Evolutionary conservation across 2,329 filamentous ascomycete species (phyloP).

Genomic region (Talaromyces albobiverticillius): DNA sequence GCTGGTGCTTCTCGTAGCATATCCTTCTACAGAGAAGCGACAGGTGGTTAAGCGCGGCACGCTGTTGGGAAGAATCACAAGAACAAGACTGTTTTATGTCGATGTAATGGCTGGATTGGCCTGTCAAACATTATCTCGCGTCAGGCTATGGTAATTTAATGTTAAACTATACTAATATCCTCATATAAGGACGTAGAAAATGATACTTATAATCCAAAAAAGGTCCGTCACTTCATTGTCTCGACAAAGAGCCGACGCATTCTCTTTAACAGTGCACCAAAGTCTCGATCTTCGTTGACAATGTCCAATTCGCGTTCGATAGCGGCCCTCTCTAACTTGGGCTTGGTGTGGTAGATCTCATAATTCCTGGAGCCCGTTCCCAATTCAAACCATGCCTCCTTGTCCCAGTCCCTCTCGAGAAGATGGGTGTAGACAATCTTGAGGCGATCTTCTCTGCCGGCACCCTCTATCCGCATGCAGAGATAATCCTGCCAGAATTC

Average conservation of each 20-base stretch:
- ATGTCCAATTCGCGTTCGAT: constrained; percentile 56
- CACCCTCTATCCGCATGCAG: constrained; percentile 84
- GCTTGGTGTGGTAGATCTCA: constrained; percentile 74
- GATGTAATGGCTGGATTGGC: not conserved
- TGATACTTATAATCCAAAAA: not conserved
- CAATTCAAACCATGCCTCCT: constrained; percentile 91
- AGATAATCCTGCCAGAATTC: constrained; percentile 95
- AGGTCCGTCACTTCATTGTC: constrained; percentile 44
- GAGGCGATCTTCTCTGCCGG: constrained; percentile 76
- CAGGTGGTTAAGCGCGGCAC: constrained; percentile 52
- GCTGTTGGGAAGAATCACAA: not conserved
- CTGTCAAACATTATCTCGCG: not conserved
- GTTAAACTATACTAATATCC: constrained; percentile 5
- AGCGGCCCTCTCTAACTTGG: constrained; percentile 57
- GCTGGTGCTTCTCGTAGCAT: constrained; percentile 74
- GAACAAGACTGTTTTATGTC: not conserved
- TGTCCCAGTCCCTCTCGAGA: constrained; percentile 81
- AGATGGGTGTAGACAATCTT: constrained; percentile 89
- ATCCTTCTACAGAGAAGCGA: constrained; percentile 81
- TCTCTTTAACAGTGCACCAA: constrained; percentile 59
- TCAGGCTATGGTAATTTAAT: constrained; percentile 11
- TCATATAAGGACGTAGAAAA: not conserved
- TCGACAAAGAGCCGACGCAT: constrained; percentile 62
- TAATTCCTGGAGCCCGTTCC: constrained; percentile 80
- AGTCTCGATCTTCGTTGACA: constrained; percentile 59